Evolutionary conservation across 495 filamentous ascomycete genomes (phyloP).

Genomic region (Penicillium argentinense): DNA sequence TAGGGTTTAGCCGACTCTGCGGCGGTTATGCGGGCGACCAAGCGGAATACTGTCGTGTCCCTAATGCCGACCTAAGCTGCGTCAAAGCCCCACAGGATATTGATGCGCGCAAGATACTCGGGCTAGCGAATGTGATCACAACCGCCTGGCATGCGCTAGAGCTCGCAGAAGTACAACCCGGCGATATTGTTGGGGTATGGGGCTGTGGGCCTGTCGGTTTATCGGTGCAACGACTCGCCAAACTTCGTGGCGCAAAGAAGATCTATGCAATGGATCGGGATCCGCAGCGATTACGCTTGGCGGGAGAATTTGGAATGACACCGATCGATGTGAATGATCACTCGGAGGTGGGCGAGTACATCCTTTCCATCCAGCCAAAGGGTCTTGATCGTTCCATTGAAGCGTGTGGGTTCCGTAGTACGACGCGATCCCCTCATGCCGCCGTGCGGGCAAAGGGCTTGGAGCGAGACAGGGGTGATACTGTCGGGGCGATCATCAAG

Average conservation of each 20-base stretch:
- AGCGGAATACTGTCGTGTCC: constrained; percentile 42
- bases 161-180: constrained; percentile 30
- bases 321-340: constrained; percentile 25
- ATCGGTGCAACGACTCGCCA: constrained; percentile 23
- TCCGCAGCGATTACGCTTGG: constrained; percentile 23
- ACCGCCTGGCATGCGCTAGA: constrained; percentile 40
- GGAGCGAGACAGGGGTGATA: constrained; percentile 28
- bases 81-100: constrained; percentile 50
- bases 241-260: constrained; percentile 26
- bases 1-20: constrained; percentile 49
- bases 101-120: constrained; percentile 43
- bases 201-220: constrained; percentile 38
- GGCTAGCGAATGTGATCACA: constrained; percentile 34
- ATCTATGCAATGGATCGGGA: constrained; percentile 36
- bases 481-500: constrained; percentile 28
- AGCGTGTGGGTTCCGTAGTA: constrained; percentile 33
- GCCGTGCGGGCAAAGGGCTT: constrained; percentile 27
- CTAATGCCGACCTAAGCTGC: constrained; percentile 36
- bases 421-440: constrained; percentile 16
- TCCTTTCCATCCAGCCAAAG: constrained; percentile 29
- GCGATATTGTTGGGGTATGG: constrained; percentile 45
- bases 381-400: constrained; percentile 38
- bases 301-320: constrained; percentile 26
- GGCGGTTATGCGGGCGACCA: constrained; percentile 70
- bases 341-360: constrained; percentile 26